Base-by-base conservation (phyloP, 192 early-diverging fungal genomes). In the Backusella morwellensis region DNA sequence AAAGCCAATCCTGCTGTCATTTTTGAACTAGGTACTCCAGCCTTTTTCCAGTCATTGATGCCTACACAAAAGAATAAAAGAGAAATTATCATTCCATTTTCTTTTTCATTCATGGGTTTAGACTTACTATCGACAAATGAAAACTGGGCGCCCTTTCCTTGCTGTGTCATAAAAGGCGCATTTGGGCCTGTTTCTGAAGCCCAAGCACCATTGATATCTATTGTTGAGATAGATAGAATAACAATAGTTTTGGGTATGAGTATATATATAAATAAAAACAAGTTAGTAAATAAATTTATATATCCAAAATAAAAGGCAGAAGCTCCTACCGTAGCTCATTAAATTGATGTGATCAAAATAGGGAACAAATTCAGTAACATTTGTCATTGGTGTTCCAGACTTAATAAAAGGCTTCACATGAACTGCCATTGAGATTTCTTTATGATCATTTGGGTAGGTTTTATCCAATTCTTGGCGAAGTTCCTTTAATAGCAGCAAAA, bases 241-340 rank as follows among this genome's bases (percentile, higher is more conserved):
- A 23, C n/a, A 21, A 21, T 26, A 23, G 8, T 50, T 50, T 50
- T 50, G 4, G 1, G 1, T 7, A 29, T 26, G 44, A 4, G 44
- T 41, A 1, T 35, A 44, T 21, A 35, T 35, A 40, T 44, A 47
- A 47, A 44, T 23, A 11, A 40, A 44, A 8, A 40, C n/a, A 34
- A 21, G 59, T 66, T 1, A 36, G 29, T 41, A 47, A 26, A 29
- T 14, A 70, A 14, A 70, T 29, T 19, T 36, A 44, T 36, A 36
- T 35, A 38, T 29, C 34, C 34, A 70, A 71, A 47, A 44, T n/a
- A 23, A 70, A 40, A 40, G 14, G 34, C 8, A 68, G 32, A 34
- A n/a, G 77, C 87, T 83, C 54, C 86, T 86, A 83, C 91, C 92
- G 75, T 92, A 93, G 19, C 84, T 77, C 90, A 92, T 92, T 40